Base-by-base conservation (phyloP, 2,329 filamentous ascomycete species). In the Fusarium sp. region DNA sequence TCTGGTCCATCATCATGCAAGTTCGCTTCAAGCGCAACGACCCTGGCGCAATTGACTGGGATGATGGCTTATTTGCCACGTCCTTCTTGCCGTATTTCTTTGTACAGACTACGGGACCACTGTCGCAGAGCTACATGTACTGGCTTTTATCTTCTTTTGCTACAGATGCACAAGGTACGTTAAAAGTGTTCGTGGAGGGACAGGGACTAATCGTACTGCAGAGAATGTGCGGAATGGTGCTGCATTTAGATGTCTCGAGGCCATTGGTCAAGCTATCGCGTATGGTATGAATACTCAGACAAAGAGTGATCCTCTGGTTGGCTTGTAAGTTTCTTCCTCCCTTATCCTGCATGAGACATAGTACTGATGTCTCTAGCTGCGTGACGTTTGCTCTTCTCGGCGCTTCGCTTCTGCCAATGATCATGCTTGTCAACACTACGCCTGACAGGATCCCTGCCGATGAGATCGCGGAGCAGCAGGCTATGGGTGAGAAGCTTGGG, bases 1-100 rank as follows among this genome's bases (percentile, higher is more conserved):
- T 64, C 38, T 64, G 62, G 62, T 64, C 62, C 1, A 64, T 64
- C 10, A 34, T 64, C 1, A 64, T 64, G 62, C 62, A 64, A 58
- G 18, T 40, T 12, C 30, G 40, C 7, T 64, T 64, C 6, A 12
- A 64, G 2, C 38, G 18, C 1, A 64, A 58, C 0, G 49, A 64
- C 0, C 59, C 62, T 5, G 59, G 51, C 9, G 50, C 50, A 4
- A 64, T 64, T 3, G 62, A 64, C 10, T 64, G 62, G 62, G 62
- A 64, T 0, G 62, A 64, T 2, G 8, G 51, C 2, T n/a, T 64
- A 3, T 64, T 64, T 8, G 50, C 44, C 0, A 64, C 59, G 0
- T 64, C 62, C 0, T 64, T 64, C 25, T 16, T 64, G 24, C 62
- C 62, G 0, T 64, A 64, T 3, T 64, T 64, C 30, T 64, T 64